phyloP scores from a whole-genome alignment of 495 filamentous ascomycete species.

The Penicillium flavigenum region DNA sequence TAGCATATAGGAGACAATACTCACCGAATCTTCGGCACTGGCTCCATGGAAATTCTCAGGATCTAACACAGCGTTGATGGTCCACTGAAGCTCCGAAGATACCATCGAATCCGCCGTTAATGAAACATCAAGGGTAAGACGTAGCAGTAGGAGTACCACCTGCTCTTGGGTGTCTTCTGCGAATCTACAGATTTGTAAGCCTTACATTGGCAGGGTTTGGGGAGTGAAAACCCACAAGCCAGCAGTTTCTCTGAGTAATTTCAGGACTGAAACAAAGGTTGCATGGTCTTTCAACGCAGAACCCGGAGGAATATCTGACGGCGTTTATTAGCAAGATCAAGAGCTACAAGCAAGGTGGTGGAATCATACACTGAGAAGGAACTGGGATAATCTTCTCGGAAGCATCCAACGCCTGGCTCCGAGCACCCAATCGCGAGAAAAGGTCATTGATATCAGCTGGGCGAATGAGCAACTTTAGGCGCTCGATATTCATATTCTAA shows the following conservation, averaged over 20 bases:
- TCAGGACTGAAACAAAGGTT: conserved; percentile 24
- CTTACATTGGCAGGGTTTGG: not conserved
- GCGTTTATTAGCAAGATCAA: not conserved
- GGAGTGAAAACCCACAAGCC: conserved; percentile 24
- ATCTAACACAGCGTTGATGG: conserved; percentile 37
- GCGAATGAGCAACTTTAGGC: conserved; percentile 29
- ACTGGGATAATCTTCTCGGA: conserved; percentile 29
- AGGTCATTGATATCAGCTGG: conserved; percentile 35
- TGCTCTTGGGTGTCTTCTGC: conserved; percentile 33
- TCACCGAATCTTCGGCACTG: conserved; percentile 34
- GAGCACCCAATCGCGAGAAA: conserved; percentile 37
- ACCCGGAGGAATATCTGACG: conserved; percentile 5
- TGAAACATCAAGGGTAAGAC: conserved; percentile 59
- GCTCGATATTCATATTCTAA: conserved; percentile 24
- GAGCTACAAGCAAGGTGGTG: not conserved
- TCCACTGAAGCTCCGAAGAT: conserved; percentile 45
- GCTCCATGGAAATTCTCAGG: conserved; percentile 37
- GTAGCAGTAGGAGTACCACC: conserved; percentile 49
- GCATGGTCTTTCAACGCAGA: conserved; percentile 12
- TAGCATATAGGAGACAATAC: not conserved
- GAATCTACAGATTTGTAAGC: conserved; percentile 30
- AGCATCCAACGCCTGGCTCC: conserved; percentile 29
- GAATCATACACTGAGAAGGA: conserved; percentile 23
- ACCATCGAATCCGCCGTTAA: conserved; percentile 44
- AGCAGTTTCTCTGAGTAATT: conserved; percentile 35